Evolutionary conservation across 495 filamentous ascomycete species (phyloP), one percentile per base, ranked within the genome.

Genomic region (Podospora fimiseda): DNA sequence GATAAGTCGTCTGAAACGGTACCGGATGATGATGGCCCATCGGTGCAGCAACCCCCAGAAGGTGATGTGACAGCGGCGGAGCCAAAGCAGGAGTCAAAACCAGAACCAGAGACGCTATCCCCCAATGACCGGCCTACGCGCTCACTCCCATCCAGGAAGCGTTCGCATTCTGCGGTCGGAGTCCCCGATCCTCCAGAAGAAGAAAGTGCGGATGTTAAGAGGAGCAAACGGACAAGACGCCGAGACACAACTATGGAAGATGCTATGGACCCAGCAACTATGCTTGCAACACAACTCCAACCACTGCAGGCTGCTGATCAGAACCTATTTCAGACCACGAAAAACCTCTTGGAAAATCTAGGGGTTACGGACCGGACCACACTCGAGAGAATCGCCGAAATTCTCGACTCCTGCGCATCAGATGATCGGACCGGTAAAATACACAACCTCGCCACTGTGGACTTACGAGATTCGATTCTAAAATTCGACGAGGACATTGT

Each of bases 201-300:
- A 24, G 77, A 80, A 40, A 68, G 86, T 53, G 80, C 76, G 8
- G 80, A 83, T 3, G 78, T 87, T 42, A 81, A 85, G 60, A 82
- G 89, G 60, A 94, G 89, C 70, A 91, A 92, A 61, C 79, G 91
- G 43, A 89, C 88, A 22, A 80, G 88, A 55, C 84, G 88, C 22
- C 79, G 89, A 33, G 89, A 91, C 45, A 87, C 83, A 5, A 81
- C 82, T 52, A 80, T 79, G 55, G 88, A 88, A 4, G 87, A 88
- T 19, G 78, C 68, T 3, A 76, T 85, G 55, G 86, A 91, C 52
- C 79, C 81, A 27, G 75, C 77, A n/a, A 85, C 81, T 9, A 82
- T 87, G 51, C 81, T 83, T 50, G 84, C 86, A 47, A 83, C 85
- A 45, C 82, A 88, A 49, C 68, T 94, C 3, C 80, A 86, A 57